phyloP scores from a whole-genome alignment of 2,329 filamentous ascomycete species.

The Thielaviopsis punctulata region DNA sequence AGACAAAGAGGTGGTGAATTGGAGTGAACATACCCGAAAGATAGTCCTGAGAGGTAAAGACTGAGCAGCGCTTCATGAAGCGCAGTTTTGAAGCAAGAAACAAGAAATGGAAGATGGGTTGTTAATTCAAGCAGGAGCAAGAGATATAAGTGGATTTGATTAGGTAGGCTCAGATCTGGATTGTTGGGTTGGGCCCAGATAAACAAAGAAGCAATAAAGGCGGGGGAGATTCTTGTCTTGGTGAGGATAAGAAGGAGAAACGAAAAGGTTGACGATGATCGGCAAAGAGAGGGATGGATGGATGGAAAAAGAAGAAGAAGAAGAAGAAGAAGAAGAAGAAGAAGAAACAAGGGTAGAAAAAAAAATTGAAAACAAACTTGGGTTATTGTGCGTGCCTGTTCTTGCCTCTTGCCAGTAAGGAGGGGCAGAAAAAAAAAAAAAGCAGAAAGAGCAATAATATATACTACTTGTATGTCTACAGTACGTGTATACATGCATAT shows the following conservation, averaged over 20 bases:
- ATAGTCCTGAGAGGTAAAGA: constrained; percentile 79
- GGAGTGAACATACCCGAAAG: constrained; percentile 45
- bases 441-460: no score
- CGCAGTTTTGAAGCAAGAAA: constrained; percentile 32
- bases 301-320: constrained; percentile 1
- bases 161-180: no score
- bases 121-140: no score
- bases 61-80: constrained; percentile 71
- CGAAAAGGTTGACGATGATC: constrained; percentile 4
- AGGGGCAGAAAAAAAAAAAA: no score
- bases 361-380: background rate
- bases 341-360: constrained; percentile 1
- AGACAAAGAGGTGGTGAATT: constrained; percentile 15
- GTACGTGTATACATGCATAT: no score
- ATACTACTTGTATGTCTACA: no score
- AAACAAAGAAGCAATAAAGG: background rate
- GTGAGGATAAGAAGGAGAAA: constrained; percentile 12
- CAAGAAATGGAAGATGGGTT: constrained; percentile 19
- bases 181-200: constrained; percentile 8
- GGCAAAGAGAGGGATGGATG: constrained; percentile 5
- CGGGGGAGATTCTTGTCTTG: background rate
- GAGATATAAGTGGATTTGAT: no score
- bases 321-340: constrained; percentile 6
- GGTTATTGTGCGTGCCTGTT: background rate
- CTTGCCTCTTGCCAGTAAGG: background rate